These are phyloP conservation scores for Chaetomium globosum DNA, from an alignment of 2,329 filamentous ascomycete species.

Conservation along the genomic window DNA sequence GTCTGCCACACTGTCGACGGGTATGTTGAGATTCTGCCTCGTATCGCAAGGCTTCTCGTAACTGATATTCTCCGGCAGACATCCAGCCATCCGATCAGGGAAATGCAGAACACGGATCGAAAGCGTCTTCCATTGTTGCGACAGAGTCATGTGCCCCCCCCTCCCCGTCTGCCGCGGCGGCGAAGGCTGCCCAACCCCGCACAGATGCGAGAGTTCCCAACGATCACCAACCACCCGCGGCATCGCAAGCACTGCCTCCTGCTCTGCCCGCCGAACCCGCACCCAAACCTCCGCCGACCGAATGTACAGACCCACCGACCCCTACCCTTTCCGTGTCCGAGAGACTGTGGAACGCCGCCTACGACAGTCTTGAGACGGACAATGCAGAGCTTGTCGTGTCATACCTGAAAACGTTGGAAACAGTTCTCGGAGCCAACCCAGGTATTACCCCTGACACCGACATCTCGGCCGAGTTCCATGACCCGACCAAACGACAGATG, in stretches of 20 bases:
- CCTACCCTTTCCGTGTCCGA: conserved; percentile 21
- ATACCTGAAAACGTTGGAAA: conserved; percentile 36
- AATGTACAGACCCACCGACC: conserved; percentile 15
- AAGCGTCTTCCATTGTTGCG: conserved; percentile 17
- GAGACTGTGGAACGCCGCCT: conserved; percentile 38
- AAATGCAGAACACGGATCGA: conserved; percentile 21
- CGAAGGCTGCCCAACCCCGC: conserved; percentile 6
- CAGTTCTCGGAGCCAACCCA: conserved; percentile 1
- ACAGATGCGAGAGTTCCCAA: conserved; percentile 10
- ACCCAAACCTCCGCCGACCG: conserved; percentile 14
- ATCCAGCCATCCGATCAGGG: conserved; percentile 17
- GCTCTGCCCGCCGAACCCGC: conserved; percentile 3
- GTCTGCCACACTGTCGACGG: conserved; percentile 27
- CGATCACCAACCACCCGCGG: conserved; percentile 6
- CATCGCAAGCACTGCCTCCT: conserved; percentile 9
- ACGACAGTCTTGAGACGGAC: conserved; percentile 39
- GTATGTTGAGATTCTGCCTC: conserved; percentile 22
- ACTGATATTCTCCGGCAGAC: conserved; percentile 20
- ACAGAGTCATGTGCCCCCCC: conserved; percentile 19
- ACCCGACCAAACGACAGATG: conserved; percentile 24
- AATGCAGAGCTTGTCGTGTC: conserved; percentile 35
- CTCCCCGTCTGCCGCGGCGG: conserved; percentile 16
- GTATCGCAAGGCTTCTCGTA: conserved; percentile 20
- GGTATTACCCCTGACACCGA: conserved; percentile 18
- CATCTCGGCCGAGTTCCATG: conserved; percentile 14